These are phyloP conservation scores for Elongisporangium undulatum DNA, from an alignment of 352 stramenopile genomes.

Conservation along the genomic window DNA sequence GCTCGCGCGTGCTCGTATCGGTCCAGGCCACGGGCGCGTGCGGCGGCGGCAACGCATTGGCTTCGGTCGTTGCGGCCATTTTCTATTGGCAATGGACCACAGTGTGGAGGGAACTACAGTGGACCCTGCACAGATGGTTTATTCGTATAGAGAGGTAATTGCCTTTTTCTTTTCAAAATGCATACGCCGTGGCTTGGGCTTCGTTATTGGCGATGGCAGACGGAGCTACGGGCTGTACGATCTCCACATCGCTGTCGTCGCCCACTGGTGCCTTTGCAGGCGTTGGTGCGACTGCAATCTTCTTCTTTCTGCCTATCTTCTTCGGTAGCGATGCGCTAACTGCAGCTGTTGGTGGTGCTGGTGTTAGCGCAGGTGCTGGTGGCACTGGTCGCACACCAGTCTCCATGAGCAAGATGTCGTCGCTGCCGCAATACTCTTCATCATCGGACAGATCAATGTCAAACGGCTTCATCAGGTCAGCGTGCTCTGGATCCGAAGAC, in stretches of 20 bases:
- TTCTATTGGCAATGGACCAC: not conserved
- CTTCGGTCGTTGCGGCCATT: not conserved
- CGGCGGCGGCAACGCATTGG: not conserved
- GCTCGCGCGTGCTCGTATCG: constrained; percentile 47
- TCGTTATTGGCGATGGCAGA: not conserved
- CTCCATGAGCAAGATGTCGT: constrained; percentile 29
- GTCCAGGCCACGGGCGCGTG: constrained; percentile 18
- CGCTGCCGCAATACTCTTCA: constrained; percentile 4
- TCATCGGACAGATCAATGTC: constrained; percentile 17
- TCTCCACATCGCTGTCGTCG: not conserved
- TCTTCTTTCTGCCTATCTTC: not conserved
- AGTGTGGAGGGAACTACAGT: not conserved
- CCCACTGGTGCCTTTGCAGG: not conserved
- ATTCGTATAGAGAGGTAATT: not conserved
- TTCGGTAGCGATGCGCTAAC: not conserved
- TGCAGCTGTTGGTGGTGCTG: too few species aligned
- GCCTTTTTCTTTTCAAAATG: not conserved
- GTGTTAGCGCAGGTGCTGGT: not conserved
- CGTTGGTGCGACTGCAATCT: not conserved
- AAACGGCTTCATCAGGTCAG: constrained; percentile 25
- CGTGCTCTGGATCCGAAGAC: constrained; percentile 30
- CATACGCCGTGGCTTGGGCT: not conserved
- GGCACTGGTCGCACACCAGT: constrained; percentile 2
- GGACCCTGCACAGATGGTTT: not conserved
- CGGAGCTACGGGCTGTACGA: not conserved